Base-by-base conservation (phyloP, 768 basidiomycete species). In the Leucocoprinus sp. region DNA sequence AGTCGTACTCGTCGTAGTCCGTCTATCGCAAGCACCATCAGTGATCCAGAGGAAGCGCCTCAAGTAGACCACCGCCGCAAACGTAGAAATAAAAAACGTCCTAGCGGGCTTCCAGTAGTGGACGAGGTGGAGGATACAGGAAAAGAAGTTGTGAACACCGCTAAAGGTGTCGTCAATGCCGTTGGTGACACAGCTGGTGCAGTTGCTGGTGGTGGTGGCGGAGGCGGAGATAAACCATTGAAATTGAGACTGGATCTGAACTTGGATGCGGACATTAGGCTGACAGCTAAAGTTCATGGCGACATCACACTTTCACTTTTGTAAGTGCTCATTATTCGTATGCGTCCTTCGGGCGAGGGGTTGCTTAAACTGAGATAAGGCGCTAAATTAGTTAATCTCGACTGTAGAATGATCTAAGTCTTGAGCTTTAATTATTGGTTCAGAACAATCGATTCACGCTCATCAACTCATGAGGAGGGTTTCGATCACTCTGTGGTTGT, bases 241-340 rank as follows among this genome's bases (percentile, higher is more conserved):
- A 61, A 61, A 39, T 45, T 66, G 8, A 46, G 63, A n/a, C 48
- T 64, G 42, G 61, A 64, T 42, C 50, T 66, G 31, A 64, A 66
- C 35, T 39, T 66, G 45, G 60, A 64, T 37, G 61, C 62, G 33
- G 60, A 63, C 19, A 58, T 64, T 23, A 53, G 60, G 41, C 51
- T 66, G 46, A 64, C 61, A 43, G 64, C 64, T 19, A 53, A 58
- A 40, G 54, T 64, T 9, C 59, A 64, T 48, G 64, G 63, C 23
- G 63, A 65, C 38, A 49, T 65, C 5, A 64, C 64, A 1, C 57
- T 64, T 17, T 58, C 61, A 0, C 54, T 65, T 28, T 49, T 63
- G 61, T 57, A 37, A 57, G 56, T 55, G 44, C 29, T 12, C 45
- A 19, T 19, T 24, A 14, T 47, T 31, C 34, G 23, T 21, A 35